Percentiles rank a stretch among this genome's conserved stretches.
Conservation (phyloP, 345 rosid genomes). For the Salix viminalis region DNA sequence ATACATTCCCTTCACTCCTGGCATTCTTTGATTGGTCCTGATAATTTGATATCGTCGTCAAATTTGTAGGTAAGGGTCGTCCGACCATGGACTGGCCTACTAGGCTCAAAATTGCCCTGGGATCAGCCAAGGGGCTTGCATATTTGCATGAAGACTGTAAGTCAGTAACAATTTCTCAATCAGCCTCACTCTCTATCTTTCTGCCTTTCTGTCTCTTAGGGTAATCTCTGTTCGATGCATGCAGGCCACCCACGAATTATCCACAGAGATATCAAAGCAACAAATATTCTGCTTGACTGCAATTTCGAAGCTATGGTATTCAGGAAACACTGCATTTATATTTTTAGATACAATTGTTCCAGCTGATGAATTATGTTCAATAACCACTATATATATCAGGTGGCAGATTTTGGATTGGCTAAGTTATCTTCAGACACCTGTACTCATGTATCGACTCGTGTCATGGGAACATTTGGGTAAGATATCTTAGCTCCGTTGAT, state of each 20-base stretch:
- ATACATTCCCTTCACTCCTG: not conserved
- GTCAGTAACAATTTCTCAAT: constrained; percentile 4
- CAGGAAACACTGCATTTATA: not conserved
- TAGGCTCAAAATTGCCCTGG: constrained; percentile 76
- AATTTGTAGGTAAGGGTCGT: constrained; percentile 49
- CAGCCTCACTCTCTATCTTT: not conserved
- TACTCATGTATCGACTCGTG: constrained; percentile 87
- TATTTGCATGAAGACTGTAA: constrained; percentile 96
- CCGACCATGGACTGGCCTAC: constrained; percentile 67
- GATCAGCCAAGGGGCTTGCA: constrained; percentile 90
- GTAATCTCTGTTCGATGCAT: not conserved
- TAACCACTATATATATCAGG: constrained; percentile 33
- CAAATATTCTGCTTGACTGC: constrained; percentile 79
- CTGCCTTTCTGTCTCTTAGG: not conserved
- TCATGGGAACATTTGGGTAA: constrained; percentile 97
- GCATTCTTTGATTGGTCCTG: not conserved
- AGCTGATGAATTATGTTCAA: not conserved
- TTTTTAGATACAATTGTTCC: not conserved
- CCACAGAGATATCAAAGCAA: constrained; percentile 84
- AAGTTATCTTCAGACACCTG: constrained; percentile 59
- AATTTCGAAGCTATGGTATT: constrained; percentile 72
- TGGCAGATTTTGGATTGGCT: constrained; percentile 94
- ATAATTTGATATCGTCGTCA: not conserved
- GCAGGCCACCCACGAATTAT: constrained; percentile 87
- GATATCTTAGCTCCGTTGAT: not conserved